phyloP scores from a whole-genome alignment of 2,329 filamentous ascomycete species.

The Fusarium armeniacum region DNA sequence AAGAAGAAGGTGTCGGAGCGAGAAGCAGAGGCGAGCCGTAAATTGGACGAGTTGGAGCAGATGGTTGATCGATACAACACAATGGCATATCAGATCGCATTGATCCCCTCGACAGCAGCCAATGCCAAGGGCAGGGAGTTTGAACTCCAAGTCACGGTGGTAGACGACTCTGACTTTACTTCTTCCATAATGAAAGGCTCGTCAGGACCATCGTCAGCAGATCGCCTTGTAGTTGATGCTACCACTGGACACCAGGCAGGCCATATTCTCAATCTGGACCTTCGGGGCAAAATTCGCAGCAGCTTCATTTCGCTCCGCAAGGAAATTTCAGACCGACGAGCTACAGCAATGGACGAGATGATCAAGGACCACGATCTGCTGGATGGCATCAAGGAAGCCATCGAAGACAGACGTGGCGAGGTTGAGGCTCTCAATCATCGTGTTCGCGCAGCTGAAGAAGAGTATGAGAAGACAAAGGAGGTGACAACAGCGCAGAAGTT shows the following conservation, averaged over 20 bases:
- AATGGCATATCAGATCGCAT: conserved; percentile 89
- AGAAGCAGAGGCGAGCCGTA: conserved; percentile 86
- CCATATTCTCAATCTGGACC: conserved; percentile 89
- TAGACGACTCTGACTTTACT: conserved; percentile 82
- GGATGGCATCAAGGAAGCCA: conserved; percentile 94
- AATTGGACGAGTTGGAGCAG: conserved; percentile 92
- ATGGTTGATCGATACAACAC: conserved; percentile 94
- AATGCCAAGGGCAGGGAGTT: conserved; percentile 90
- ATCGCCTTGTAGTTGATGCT: conserved; percentile 85
- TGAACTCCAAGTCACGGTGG: conserved; percentile 87
- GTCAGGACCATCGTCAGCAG: conserved; percentile 63
- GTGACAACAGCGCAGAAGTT: conserved; percentile 87
- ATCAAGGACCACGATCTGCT: conserved; percentile 95
- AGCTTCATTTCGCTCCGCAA: conserved; percentile 84
- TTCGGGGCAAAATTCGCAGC: conserved; percentile 84
- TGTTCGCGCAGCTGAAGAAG: conserved; percentile 88
- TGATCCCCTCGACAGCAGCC: conserved; percentile 86
- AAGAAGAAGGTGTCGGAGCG: conserved; percentile 87
- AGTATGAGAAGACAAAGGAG: conserved; percentile 95
- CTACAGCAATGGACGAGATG: conserved; percentile 85
- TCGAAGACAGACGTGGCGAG: conserved; percentile 94
- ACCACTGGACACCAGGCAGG: conserved; percentile 90
- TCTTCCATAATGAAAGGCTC: conserved; percentile 69
- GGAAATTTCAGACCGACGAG: conserved; percentile 91
- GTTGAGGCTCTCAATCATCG: conserved; percentile 92